phyloP scores from a whole-genome alignment of 2,329 filamentous ascomycete species.

The Blastomyces silverae region DNA sequence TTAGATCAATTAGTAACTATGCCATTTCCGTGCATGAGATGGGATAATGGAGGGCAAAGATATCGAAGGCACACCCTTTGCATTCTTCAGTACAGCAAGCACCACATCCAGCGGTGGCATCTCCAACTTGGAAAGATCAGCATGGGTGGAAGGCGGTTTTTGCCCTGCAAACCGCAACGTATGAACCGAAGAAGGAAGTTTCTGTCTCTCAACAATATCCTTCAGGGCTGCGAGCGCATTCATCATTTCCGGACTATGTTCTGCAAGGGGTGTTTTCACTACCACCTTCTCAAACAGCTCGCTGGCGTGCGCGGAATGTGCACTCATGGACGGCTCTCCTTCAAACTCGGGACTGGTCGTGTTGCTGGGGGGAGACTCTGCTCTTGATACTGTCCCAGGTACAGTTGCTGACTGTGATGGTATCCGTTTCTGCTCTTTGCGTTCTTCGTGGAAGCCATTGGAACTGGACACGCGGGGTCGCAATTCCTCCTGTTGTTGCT shows the following conservation, averaged over 20 bases:
- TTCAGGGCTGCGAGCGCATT: constrained; percentile 36
- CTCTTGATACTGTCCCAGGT: constrained; percentile 17
- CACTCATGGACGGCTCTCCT: constrained; percentile 45
- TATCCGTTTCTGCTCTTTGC: neutral
- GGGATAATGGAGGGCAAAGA: neutral
- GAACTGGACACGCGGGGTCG: neutral
- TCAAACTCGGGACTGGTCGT: constrained; percentile 36
- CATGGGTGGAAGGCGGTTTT: constrained; percentile 21
- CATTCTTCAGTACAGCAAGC: constrained; percentile 29
- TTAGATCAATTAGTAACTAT: constrained; percentile 10
- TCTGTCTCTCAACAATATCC: constrained; percentile 36
- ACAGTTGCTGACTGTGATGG: constrained; percentile 10
- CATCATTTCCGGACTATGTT: constrained; percentile 35
- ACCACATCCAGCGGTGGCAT: constrained; percentile 36
- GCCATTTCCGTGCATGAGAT: neutral
- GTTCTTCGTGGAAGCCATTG: neutral
- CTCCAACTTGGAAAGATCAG: constrained; percentile 31
- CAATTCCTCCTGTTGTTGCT: neutral
- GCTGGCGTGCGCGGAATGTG: constrained; percentile 45
- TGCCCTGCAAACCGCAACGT: constrained; percentile 29
- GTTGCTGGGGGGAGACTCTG: constrained; percentile 27
- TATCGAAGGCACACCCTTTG: constrained; percentile 29
- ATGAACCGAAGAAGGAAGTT: constrained; percentile 25
- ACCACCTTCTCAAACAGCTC: constrained; percentile 39
- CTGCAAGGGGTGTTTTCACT: constrained; percentile 31